These are phyloP conservation scores for Biscogniauxia mediterranea DNA, from an alignment of 2,329 filamentous ascomycete species.

Conservation along the genomic window DNA sequence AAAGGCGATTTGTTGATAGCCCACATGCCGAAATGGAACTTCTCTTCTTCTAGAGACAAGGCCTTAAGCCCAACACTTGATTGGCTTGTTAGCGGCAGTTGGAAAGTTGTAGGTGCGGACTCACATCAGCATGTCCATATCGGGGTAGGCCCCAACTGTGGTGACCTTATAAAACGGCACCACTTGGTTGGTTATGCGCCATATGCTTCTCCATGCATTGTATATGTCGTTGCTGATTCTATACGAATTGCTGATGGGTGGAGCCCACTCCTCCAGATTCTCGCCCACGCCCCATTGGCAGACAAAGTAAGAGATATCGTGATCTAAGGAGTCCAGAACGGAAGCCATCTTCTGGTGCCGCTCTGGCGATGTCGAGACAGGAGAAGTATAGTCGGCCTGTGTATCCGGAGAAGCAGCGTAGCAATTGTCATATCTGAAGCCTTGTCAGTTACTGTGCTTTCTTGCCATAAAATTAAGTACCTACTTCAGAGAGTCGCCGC, in stretches of 20 bases:
- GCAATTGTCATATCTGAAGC: conserved; percentile 46
- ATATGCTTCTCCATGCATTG: conserved; percentile 49
- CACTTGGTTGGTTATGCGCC: conserved; percentile 51
- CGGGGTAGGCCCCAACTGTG: conserved; percentile 46
- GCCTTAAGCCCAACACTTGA: conserved; percentile 45
- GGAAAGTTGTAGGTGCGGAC: conserved; percentile 5
- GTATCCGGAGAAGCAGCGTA: conserved; percentile 42
- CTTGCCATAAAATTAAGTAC: conserved; percentile 5
- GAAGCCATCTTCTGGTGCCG: conserved; percentile 48
- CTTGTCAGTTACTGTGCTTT: not conserved
- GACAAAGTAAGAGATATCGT: conserved; percentile 47
- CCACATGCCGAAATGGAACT: conserved; percentile 54
- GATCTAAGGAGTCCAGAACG: conserved; percentile 38
- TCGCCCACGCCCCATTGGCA: conserved; percentile 54
- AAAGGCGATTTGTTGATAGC: conserved; percentile 51
- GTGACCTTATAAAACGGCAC: conserved; percentile 46
- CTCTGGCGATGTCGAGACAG: conserved; percentile 37
- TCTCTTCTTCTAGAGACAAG: conserved; percentile 45
- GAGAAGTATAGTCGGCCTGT: conserved; percentile 41
- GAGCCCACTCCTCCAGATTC: conserved; percentile 46
- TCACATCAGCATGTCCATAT: conserved; percentile 52
- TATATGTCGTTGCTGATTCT: conserved; percentile 55
- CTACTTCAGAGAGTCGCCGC: conserved; percentile 52
- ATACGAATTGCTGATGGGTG: conserved; percentile 46
- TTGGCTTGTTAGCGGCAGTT: not conserved